Conservation (phyloP, 257 asterid species). For the Solanum tacnaense region DNA sequence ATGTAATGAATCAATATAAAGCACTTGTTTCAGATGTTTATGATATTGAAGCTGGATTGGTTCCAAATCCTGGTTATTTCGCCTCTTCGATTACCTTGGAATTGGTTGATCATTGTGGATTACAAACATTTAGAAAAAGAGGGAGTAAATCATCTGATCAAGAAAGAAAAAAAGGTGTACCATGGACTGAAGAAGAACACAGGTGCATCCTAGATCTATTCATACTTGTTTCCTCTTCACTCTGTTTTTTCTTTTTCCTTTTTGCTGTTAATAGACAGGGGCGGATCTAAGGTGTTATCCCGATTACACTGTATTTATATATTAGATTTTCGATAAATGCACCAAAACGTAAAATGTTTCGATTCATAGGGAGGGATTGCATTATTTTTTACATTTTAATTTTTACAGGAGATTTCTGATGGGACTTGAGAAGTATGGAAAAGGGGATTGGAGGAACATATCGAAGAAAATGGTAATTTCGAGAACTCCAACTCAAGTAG, state of each 20-base stretch:
- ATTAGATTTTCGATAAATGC: too few relatives aligned
- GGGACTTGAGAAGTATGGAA: conserved; percentile 65
- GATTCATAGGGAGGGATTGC: background rate
- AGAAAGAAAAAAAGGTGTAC: conserved; percentile 62
- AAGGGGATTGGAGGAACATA: conserved; percentile 82
- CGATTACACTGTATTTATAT: background rate
- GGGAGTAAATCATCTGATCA: conserved; percentile 36
- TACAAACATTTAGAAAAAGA: conserved; percentile 40
- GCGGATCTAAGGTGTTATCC: background rate
- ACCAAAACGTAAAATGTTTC: too few relatives aligned
- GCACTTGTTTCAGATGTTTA: conserved; percentile 56
- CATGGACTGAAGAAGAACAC: conserved; percentile 91
- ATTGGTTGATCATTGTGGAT: conserved; percentile 21
- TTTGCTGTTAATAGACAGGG: background rate
- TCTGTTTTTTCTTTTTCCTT: background rate
- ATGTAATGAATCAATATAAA: conserved; percentile 58
- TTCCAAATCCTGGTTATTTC: conserved; percentile 57
- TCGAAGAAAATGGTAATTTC: conserved; percentile 58
- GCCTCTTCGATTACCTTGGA: conserved; percentile 18
- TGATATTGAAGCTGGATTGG: conserved; percentile 71
- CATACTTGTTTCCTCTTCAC: background rate
- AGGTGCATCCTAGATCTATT: conserved; percentile 23
- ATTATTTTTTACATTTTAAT: background rate
- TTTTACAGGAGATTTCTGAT: conserved; percentile 45
- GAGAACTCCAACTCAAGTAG: conserved; percentile 81